Conservation (phyloP, 2,329 filamentous ascomycete genomes). For the Elsinoe arachidis region DNA sequence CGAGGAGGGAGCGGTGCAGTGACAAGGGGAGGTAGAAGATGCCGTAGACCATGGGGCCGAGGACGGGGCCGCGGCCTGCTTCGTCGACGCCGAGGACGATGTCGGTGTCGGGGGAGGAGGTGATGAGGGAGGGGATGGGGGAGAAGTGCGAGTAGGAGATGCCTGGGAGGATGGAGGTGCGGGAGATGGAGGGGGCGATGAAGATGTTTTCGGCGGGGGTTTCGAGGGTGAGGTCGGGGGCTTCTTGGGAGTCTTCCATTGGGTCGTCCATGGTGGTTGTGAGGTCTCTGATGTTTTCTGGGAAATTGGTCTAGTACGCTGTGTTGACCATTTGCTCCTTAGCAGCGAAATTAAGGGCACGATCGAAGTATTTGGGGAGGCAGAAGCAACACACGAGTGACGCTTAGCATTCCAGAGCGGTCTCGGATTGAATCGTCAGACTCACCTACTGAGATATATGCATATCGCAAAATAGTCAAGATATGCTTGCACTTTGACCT, state of each 20-base stretch:
- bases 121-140: conserved; percentile 33
- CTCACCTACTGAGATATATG: neutral
- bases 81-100: conserved; percentile 88
- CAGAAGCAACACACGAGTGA: no score
- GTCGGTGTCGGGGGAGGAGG: conserved; percentile 41
- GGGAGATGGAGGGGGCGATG: conserved; percentile 40
- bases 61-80: conserved; percentile 85
- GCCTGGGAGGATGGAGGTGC: conserved; percentile 32
- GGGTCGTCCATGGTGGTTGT: conserved; percentile 22
- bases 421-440: no score
- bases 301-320: neutral
- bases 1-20: conserved; percentile 62
- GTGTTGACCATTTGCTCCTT: no score
- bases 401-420: no score
- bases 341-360: no score
- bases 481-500: neutral
- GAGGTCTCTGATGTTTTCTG: neutral
- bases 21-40: conserved; percentile 63
- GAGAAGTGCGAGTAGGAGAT: conserved; percentile 42
- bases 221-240: conserved; percentile 26
- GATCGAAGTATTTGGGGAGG: no score
- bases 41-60: conserved; percentile 61
- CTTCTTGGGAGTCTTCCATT: conserved; percentile 24
- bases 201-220: conserved; percentile 32
- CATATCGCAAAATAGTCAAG: neutral